Base-by-base conservation (phyloP, 2,329 filamentous ascomycete species). In the Grosmannia huntii region DNA sequence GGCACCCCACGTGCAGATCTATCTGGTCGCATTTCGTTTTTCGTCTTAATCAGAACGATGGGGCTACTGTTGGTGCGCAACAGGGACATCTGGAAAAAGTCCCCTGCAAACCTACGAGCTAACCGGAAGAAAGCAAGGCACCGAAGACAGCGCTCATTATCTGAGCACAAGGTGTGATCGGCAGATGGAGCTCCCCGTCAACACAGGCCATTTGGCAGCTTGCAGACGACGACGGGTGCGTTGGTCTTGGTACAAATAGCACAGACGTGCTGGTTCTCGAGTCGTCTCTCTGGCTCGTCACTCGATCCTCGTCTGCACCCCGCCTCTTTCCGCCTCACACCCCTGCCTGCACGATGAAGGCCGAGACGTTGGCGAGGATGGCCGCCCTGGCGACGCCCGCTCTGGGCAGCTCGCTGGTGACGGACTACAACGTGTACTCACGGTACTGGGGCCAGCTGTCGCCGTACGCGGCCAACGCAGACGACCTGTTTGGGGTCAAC, bases 361-460 rank as follows among this genome's bases (percentile, higher is more conserved):
- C 36, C 55, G 49, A 59, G 53, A 33, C 53, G 12, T 41, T 31
- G 44, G 49, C 52, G 31, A 21, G 54, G n/a, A 11, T 57, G 27
- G 46, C 58, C 46, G 59, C 59, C 21, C 54, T 60, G 36, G 59
- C 60, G 16, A 38, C 38, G 12, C 38, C 53, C 16, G 14, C 25
- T 27, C 49, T 60, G 12, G 56, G 31, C 49, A 62, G 59, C 53
- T 49, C 54, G 25, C 56, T 60, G 27, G 60, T 67, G 19, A 68
- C 65, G 0, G 69, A 71, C 58, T 62, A 69, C 56, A 64, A 60
- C 52, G 56, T 63, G 36, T 69, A 70, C 38, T 66, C 65, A 25
- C 62, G 60, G 36, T 65, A 66, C 61, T 78, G 75, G 75, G 76
- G 76, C 62, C 72, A 78, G 63, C 66, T 79, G 41, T 71, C 72